Evolutionary conservation across 441 rosid species (phyloP), one percentile per base, ranked within the genome.

Genomic region (Corymbia calophylla): DNA sequence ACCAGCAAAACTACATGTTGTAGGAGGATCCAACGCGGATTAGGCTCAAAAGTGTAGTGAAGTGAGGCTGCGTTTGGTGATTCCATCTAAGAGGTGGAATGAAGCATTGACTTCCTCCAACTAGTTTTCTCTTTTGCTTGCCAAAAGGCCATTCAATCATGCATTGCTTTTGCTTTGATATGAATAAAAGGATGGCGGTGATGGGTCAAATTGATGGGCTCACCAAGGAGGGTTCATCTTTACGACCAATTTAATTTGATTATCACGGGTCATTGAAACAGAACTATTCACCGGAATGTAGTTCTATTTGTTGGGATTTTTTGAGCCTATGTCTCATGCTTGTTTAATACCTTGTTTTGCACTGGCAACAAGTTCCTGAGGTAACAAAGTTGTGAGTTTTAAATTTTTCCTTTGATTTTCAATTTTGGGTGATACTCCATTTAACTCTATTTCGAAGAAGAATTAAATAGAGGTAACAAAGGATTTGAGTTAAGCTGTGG

Each of bases 61-160:
- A 4, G 73, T 7, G 35, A n/a, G 1, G 10, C 11, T 7, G 1
- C 3, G 0, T 58, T 4, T 5, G 29, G 29, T 39, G 44, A 39
- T 39, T 39, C 44, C 44, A 39, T 39, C 44, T 39, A 39, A 39
- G 44, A 39, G 44, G 44, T 39, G 44, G 44, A 39, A 39, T 39
- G 44, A 39, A 39, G 44, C 44, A 39, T 39, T 39, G 44, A 39
- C 44, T 39, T 39, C 44, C 44, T 39, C 44, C 44, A 39, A 39
- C 44, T 39, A 39, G 44, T 39, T 39, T 39, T 39, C 44, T 39
- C 44, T 39, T 39, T 39, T 39, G 5, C 44, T 39, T 4, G 44
- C 44, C 44, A 39, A 39, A 39, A 39, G 44, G 62, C 62, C 62
- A 8, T 56, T 27, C 6, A 56, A 5, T 27, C 62, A 56, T 9